Conservation (phyloP, 371 early-diverging fungal genomes). For the Haplosporangium sp. region DNA sequence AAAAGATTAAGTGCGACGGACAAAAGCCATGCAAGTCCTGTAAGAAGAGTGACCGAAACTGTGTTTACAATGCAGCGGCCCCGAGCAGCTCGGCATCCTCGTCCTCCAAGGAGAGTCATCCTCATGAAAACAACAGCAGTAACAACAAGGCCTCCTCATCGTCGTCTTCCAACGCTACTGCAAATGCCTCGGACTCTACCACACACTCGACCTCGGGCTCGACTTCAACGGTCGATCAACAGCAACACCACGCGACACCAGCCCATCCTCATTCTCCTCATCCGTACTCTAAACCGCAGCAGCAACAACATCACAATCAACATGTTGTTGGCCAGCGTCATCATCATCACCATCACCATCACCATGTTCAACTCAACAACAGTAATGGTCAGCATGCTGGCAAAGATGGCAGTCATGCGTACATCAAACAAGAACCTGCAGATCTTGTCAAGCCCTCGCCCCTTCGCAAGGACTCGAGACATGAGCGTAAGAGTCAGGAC, state of each 20-base stretch:
- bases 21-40: constrained; percentile 54
- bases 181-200: not conserved
- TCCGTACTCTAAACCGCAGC: constrained; percentile 33
- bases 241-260: constrained; percentile 8
- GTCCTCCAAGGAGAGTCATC: constrained; percentile 26
- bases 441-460: constrained; percentile 36
- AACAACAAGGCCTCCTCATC: not conserved
- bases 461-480: constrained; percentile 44
- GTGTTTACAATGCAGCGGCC: constrained; percentile 44
- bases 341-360: constrained; percentile 12
- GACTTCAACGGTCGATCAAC: constrained; percentile 3
- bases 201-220: constrained; percentile 3
- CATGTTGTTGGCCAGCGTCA: constrained; percentile 25
- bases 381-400: not conserved
- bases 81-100: constrained; percentile 6
- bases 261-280: constrained; percentile 36
- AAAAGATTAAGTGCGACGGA: constrained; percentile 55
- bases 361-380: constrained; percentile 20
- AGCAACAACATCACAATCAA: constrained; percentile 14
- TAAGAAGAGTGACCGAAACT: constrained; percentile 50
- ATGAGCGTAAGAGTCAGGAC: constrained; percentile 29
- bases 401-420: constrained; percentile 6
- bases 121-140: not conserved
- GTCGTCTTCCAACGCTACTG: not conserved
- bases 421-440: constrained; percentile 38